A percentile compares a stretch with the other conserved stretches of the same genome.
phyloP scores from a whole-genome alignment of 495 filamentous ascomycete species.

The Xanthoparmelia taractica region DNA sequence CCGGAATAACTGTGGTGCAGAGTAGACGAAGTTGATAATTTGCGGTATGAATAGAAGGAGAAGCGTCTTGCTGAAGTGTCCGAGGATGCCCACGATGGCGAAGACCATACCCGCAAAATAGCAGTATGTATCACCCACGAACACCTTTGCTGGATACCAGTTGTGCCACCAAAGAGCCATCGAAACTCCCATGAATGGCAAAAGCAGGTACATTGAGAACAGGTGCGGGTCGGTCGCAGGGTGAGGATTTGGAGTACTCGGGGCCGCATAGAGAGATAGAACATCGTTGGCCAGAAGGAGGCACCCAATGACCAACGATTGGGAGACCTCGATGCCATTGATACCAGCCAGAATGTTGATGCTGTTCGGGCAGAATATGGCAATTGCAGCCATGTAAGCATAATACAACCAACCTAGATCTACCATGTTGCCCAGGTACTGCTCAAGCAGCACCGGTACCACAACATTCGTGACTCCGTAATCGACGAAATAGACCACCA shows the following conservation, averaged over 20 bases:
- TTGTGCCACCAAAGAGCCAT: constrained; percentile 82
- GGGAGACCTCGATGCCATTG: constrained; percentile 93
- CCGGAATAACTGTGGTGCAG: constrained; percentile 79
- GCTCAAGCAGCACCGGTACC: constrained; percentile 72
- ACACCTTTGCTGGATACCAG: constrained; percentile 91
- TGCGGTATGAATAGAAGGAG: constrained; percentile 87
- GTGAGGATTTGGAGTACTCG: constrained; percentile 67
- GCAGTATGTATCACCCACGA: constrained; percentile 98
- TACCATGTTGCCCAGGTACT: constrained; percentile 74
- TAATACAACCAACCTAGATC: constrained; percentile 91
- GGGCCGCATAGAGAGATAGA: constrained; percentile 58
- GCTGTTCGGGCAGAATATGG: constrained; percentile 94
- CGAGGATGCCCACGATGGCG: constrained; percentile 89
- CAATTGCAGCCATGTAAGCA: constrained; percentile 86
- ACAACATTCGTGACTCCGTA: constrained; percentile 95
- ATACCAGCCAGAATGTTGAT: constrained; percentile 98
- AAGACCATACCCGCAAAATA: constrained; percentile 99
- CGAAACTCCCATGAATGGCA: constrained; percentile 91
- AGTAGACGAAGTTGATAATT: constrained; percentile 94
- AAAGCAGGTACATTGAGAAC: constrained; percentile 87
- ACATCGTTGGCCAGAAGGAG: constrained; percentile 78
- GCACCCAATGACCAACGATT: constrained; percentile 83
- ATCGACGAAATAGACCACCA: constrained; percentile 96
- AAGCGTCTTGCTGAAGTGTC: constrained; percentile 96
- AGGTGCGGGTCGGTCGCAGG: constrained; percentile 93